Conservation (phyloP, 2,329 filamentous ascomycete species). For the Aspergillus luchuensis region DNA sequence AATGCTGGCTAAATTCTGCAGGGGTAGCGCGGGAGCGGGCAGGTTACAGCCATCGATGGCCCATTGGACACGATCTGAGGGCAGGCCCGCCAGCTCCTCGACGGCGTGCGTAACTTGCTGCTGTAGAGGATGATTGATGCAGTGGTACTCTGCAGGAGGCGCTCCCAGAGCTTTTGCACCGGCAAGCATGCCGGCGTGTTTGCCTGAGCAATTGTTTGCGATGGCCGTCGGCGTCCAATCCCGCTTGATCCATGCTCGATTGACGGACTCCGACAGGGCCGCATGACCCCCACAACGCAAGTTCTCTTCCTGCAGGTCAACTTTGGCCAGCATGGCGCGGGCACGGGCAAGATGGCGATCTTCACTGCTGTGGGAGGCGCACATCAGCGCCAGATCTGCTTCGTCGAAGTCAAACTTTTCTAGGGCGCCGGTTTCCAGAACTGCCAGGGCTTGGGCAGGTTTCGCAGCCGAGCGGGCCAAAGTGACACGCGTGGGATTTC, state of each 20-base stretch:
- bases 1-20: conserved; percentile 39
- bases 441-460: conserved; percentile 48
- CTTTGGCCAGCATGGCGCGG: conserved; percentile 41
- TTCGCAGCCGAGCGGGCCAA: conserved; percentile 52
- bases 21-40: conserved; percentile 47
- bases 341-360: conserved; percentile 44
- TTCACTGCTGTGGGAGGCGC: conserved; percentile 52
- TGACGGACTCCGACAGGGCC: conserved; percentile 38
- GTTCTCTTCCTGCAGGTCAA: conserved; percentile 37
- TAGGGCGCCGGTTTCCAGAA: conserved; percentile 46
- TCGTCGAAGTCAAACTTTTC: conserved; percentile 43
- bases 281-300: conserved; percentile 50
- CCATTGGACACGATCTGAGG: conserved; percentile 40
- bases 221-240: conserved; percentile 43
- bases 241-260: conserved; percentile 43
- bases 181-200: conserved; percentile 53
- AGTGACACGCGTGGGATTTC: conserved; percentile 47
- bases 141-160: conserved; percentile 39
- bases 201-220: conserved; percentile 53
- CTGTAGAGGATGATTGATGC: conserved; percentile 44
- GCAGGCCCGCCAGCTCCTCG: conserved; percentile 38
- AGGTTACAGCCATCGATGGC: conserved; percentile 53
- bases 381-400: conserved; percentile 51
- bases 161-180: conserved; percentile 43
- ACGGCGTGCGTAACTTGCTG: conserved; percentile 40